phyloP scores from a whole-genome alignment of 139 green algal species.

The Volvox reticuliferus region DNA sequence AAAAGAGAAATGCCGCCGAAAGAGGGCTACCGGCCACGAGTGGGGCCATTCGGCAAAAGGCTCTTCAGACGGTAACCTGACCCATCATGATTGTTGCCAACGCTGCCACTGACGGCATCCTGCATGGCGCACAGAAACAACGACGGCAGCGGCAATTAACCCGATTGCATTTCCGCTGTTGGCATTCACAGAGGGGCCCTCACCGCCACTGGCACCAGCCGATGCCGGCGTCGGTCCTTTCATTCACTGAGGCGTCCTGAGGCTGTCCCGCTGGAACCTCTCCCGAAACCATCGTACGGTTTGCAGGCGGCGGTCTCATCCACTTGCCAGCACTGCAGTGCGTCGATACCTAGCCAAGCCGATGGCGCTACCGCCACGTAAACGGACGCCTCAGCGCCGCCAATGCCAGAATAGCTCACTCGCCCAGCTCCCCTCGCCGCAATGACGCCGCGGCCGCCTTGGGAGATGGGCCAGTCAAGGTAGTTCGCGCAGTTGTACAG shows the following conservation, averaged over 20 bases:
- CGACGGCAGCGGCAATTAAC: neutral
- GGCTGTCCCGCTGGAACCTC: slow-evolving; percentile 15
- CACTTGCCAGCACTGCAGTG: neutral
- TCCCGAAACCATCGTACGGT: neutral
- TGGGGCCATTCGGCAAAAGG: no score
- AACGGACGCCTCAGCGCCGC: neutral
- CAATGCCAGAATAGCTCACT: neutral
- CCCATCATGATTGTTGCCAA: neutral
- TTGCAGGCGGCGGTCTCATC: neutral
- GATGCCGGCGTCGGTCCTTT: neutral
- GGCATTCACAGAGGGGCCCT: neutral
- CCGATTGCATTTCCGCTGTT: neutral
- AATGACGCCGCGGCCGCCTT: neutral
- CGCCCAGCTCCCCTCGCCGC: neutral
- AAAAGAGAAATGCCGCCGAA: no score
- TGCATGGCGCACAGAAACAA: neutral
- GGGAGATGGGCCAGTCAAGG: neutral
- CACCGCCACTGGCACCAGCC: neutral
- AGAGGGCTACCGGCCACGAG: no score
- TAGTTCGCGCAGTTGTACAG: neutral
- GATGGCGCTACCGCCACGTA: neutral
- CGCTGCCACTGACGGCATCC: neutral
- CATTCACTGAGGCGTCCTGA: slow-evolving; percentile 15
- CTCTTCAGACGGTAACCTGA: no score
- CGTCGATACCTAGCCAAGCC: slow-evolving; percentile 17